Evolutionary conservation across 2,329 filamentous ascomycete genomes (phyloP), one percentile per base, ranked within the genome.

Genomic region (Lecanosticta acicola): DNA sequence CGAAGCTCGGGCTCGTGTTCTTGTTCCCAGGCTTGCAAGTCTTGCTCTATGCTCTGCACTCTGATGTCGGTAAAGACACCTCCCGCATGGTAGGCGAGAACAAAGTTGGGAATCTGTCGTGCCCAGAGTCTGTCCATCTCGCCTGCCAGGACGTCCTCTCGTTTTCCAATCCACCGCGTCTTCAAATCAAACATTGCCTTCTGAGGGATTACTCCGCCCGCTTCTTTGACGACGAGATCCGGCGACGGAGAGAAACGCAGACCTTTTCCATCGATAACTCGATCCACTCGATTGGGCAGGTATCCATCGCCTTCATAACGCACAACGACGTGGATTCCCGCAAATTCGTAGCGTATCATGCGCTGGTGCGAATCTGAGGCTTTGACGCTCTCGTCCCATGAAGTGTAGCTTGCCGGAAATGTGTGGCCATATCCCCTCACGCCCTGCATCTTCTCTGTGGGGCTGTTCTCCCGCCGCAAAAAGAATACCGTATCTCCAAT

Each of bases 381-480:
- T 37, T 69, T 71, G 0, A 80, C 74, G 1, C 71, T 71, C 0
- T 55, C 9, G 8, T 77, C 74, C 81, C 82, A 86, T 0, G 71
- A 78, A 0, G 84, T 87, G 56, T 85, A 81, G 1, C 71, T 70
- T 39, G 85, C 79, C 0, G 79, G 80, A 52, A 87, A 87, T 0
- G 78, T 73, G 54, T 86, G 81, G 0, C 83, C 82, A 54, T 72
- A 85, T 0, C 83, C 84, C 13, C 55, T 55, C 0, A 86, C 65
- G n/a, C 70, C 70, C 0, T 65, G 53, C 3, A 86, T 79, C 0
- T 70, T 58, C 53, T 83, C 78, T 0, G 62, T 74, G 0, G 81
- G 79, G 0, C 76, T 73, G 36, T 78, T 80, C 55, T 84, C 81
- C 17, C 77, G 71, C 1, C 83, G 77, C 10, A 82, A 62, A 39